Conservation (phyloP, 1,284 basidiomycete species). For the Anthracocystis panici-leucophaei region DNA sequence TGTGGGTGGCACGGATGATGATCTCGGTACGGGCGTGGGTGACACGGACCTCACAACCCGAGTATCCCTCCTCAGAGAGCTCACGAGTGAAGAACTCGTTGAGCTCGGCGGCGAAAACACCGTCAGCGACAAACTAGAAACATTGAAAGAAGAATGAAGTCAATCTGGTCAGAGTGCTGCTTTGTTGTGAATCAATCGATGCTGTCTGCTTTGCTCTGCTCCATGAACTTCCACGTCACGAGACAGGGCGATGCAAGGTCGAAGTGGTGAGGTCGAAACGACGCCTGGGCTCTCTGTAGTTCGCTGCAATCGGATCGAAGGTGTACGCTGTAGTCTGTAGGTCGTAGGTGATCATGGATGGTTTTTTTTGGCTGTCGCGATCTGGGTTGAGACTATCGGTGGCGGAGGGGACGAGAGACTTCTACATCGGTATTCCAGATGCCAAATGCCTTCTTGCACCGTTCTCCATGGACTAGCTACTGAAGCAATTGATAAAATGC, state of each 20-base stretch:
- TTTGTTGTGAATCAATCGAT: not conserved
- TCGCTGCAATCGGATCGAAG: not conserved
- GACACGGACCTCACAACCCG: slow-evolving; percentile 99
- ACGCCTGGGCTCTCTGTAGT: not conserved
- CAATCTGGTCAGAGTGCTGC: slow-evolving; percentile 16
- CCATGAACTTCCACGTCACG: not conserved
- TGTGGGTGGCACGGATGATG: slow-evolving; percentile 99
- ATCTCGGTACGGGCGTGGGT: slow-evolving; percentile 99
- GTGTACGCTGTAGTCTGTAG: not conserved
- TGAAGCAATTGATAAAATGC: too few relatives aligned
- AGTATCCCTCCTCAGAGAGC: slow-evolving; percentile 99
- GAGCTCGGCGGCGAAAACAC: slow-evolving; percentile 97
- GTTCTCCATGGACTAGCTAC: too few relatives aligned
- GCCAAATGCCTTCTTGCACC: too few relatives aligned
- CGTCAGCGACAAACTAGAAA: slow-evolving; percentile 89
- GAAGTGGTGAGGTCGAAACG: too few relatives aligned
- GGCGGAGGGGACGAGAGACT: too few relatives aligned
- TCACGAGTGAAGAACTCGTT: slow-evolving; percentile 98
- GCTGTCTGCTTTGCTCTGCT: slow-evolving; percentile 18
- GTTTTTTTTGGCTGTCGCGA: too few relatives aligned
- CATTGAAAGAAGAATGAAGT: not conserved
- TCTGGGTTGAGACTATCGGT: too few relatives aligned
- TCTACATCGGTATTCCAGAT: too few relatives aligned
- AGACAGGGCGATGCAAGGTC: not conserved
- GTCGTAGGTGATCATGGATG: too few relatives aligned